Conservation (phyloP, 345 rosid species). For the Populus alba region DNA sequence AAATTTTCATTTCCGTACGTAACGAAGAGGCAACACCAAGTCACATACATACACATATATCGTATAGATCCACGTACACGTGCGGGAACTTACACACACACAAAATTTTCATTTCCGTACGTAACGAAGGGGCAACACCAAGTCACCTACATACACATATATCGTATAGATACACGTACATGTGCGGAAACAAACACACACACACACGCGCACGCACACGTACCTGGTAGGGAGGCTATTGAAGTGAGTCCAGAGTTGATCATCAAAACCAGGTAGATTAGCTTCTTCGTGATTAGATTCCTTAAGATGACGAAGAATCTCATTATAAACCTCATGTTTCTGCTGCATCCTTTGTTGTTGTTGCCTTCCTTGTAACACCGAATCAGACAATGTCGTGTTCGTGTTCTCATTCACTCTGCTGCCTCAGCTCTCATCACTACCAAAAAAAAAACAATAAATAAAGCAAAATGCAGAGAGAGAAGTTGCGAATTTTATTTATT, state of each 20-base stretch:
- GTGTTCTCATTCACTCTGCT: slow-evolving; percentile 44
- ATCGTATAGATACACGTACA: not conserved
- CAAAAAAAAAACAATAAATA: not conserved
- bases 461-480: not conserved
- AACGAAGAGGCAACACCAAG: not conserved
- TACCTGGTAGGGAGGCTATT: slow-evolving; percentile 87
- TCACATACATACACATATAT: not conserved
- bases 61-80: not conserved
- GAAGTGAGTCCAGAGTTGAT: slow-evolving; percentile 92
- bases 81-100: not conserved
- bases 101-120: too few species aligned
- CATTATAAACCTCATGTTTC: slow-evolving; percentile 64
- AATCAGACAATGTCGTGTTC: slow-evolving; percentile 25
- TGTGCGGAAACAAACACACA: not conserved
- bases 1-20: not conserved
- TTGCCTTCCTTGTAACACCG: slow-evolving; percentile 43
- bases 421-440: slow-evolving; percentile 53
- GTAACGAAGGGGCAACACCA: not conserved
- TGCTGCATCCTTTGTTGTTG: slow-evolving; percentile 34
- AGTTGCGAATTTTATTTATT: not conserved
- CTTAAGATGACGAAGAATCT: slow-evolving; percentile 68
- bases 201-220: not conserved
- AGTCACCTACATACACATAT: not conserved
- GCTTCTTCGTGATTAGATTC: slow-evolving; percentile 50
- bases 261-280: slow-evolving; percentile 58